Conservation (phyloP, 768 basidiomycete genomes). For the Gymnopilus junonius region DNA sequence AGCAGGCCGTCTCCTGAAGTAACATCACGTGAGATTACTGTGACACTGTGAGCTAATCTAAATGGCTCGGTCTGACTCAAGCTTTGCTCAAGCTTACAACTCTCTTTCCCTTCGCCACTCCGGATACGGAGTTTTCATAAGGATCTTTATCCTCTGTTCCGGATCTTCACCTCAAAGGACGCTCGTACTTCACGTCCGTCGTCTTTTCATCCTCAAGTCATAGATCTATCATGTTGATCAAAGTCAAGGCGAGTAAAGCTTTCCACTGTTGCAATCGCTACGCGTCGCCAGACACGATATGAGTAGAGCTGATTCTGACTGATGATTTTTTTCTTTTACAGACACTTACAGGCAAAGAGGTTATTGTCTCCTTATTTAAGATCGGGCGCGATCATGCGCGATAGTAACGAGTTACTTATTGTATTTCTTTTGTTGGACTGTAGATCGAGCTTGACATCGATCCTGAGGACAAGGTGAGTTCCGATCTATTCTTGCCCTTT, state of each 20-base stretch:
- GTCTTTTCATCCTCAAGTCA: neutral
- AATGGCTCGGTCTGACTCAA: neutral
- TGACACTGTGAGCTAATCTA: neutral
- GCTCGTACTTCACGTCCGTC: neutral
- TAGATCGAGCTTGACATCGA: conserved; percentile 97
- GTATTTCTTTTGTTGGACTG: neutral
- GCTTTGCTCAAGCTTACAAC: neutral
- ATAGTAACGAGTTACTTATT: neutral
- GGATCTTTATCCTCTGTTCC: neutral
- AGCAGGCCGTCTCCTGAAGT: neutral
- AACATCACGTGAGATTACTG: neutral
- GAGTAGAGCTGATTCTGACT: neutral
- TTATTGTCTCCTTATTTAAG: conserved; percentile 32
- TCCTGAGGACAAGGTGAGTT: conserved; percentile 74
- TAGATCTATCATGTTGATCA: conserved; percentile 69
- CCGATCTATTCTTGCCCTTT: neutral
- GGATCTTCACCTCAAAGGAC: neutral
- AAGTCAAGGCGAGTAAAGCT: conserved; percentile 81
- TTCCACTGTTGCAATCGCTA: neutral
- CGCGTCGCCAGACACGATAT: conserved; percentile 4
- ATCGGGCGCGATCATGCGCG: conserved; percentile 8
- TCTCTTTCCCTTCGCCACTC: neutral
- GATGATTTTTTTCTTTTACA: conserved; percentile 33
- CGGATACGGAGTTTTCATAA: neutral
- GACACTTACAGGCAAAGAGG: conserved; percentile 99